phyloP scores from a whole-genome alignment of 129 eudicot genomes.

The Chrysanthemum seticuspe region DNA sequence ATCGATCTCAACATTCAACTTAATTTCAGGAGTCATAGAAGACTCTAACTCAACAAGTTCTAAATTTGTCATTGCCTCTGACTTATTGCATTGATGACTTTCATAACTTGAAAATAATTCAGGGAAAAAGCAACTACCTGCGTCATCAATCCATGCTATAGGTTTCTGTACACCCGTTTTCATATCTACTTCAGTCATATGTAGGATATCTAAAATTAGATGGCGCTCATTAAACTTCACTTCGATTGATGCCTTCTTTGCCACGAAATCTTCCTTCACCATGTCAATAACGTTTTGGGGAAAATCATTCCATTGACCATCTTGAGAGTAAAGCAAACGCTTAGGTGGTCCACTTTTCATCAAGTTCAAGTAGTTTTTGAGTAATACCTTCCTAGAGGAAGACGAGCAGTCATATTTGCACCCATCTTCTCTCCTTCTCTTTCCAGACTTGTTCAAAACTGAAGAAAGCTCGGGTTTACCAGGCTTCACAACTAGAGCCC shows the following conservation, averaged over 20 bases:
- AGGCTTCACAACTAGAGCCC: constrained; percentile 20
- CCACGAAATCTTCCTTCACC: constrained; percentile 37
- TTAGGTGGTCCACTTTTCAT: constrained; percentile 48
- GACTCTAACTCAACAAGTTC: constrained; percentile 27
- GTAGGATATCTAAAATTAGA: constrained; percentile 44
- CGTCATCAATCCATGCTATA: constrained; percentile 71
- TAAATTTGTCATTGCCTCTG: constrained; percentile 25
- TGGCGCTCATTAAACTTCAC: constrained; percentile 36
- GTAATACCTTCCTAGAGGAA: constrained; percentile 29
- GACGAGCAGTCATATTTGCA: constrained; percentile 33
- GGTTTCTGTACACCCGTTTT: constrained; percentile 51
- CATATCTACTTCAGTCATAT: constrained; percentile 53
- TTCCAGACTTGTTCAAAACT: constrained; percentile 34
- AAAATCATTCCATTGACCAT: constrained; percentile 55
- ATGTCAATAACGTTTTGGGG: constrained; percentile 39
- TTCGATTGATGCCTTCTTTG: constrained; percentile 45
- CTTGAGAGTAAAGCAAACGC: constrained; percentile 48
- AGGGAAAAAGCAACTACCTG: constrained; percentile 57
- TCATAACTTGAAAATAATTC: constrained; percentile 35
- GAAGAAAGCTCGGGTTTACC: constrained; percentile 14
- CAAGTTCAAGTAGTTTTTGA: constrained; percentile 47
- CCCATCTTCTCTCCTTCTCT: constrained; percentile 53
- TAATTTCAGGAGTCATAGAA: constrained; percentile 38
- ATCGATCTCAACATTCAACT: constrained; percentile 59
- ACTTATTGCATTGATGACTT: constrained; percentile 29